Evolutionary conservation across 2,329 filamentous ascomycete genomes (phyloP).

Genomic region (Stemphylium beticola): DNA sequence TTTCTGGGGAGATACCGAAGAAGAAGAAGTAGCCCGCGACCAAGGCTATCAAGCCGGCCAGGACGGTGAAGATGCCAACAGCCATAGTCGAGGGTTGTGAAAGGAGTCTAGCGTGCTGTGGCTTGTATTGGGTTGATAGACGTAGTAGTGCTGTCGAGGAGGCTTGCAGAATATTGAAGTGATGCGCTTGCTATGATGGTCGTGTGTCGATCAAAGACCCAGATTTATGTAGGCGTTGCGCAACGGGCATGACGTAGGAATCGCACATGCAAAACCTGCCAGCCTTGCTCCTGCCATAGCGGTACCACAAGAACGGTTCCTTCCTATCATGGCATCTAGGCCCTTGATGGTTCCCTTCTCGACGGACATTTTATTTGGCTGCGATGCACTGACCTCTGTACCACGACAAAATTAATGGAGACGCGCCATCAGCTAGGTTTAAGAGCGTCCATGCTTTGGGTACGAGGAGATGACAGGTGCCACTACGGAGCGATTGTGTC

Average conservation of each 20-base stretch:
- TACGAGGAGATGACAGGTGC: conserved; percentile 1
- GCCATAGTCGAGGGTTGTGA: conserved; percentile 27
- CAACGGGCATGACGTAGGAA: conserved; percentile 25
- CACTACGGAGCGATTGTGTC: background rate
- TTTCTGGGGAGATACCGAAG: conserved; percentile 56
- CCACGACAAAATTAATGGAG: background rate
- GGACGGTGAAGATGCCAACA: conserved; percentile 38
- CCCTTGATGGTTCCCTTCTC: background rate
- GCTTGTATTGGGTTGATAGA: conserved; percentile 4
- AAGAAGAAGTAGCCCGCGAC: conserved; percentile 53
- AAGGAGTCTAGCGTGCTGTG: background rate
- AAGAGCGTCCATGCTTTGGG: background rate
- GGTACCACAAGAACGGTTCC: conserved; percentile 2
- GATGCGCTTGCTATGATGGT: conserved; percentile 2
- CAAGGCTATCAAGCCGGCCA: conserved; percentile 37
- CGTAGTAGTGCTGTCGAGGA: conserved; percentile 3
- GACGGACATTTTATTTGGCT: background rate
- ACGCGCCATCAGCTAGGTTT: background rate
- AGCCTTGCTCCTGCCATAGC: conserved; percentile 13
- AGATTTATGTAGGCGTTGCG: conserved; percentile 19
- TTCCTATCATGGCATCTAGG: conserved; percentile 4
- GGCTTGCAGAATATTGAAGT: conserved; percentile 6
- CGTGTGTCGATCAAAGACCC: conserved; percentile 7
- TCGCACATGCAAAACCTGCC: conserved; percentile 16
- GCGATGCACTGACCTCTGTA: background rate